Base-by-base conservation (phyloP, 179 eudicot genomes). In the Silene vulgaris region DNA sequence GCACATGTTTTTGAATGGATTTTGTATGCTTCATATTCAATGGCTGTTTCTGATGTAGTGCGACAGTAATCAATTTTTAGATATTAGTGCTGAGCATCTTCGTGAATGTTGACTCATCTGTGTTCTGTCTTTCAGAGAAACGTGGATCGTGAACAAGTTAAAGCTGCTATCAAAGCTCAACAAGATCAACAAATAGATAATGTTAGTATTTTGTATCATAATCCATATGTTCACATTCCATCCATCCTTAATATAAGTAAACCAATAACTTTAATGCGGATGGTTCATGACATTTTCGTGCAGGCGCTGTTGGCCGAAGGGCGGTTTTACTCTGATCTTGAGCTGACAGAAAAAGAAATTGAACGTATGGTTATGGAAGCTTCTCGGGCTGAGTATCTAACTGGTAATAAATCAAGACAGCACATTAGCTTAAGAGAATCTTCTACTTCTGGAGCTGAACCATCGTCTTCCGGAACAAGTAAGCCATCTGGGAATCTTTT, bases 291-390 rank as follows among this genome's bases (percentile, higher is more conserved):
- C 78, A 73, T 64, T 73, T 6, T 52, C 61, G 71, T 76, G 75
- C 82, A 95, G 99, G 99, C 97, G 71, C 87, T 95, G 72, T 75
- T 96, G 72, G 96, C 99, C 3, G 96, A 96, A 83, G 97, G 97
- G 17, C 85, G 89, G 70, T 91, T 96, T 78, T 93, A 90, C 82
- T 96, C 99, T 0, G 99, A 96, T 80, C 87, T 96, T 71, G 98
- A 96, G 87, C 92, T 96, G 14, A 93, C 99, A 40, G 99, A 93
- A 62, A 96, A 93, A 76, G 99, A 96, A 78, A 96, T 96, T 26
- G 99, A 96, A 61, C 90, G 93, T 17, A 96, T 93, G 99, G 97
- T 96, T 69, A 88, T 96, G 97, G 97, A 93, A 81, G 97, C 93
- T 80, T 96, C 98, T 48, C 86, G 99, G 52, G 92, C 91, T 35